Base-by-base conservation (phyloP, 257 asterid species). In the Gentiana macrophylla region DNA sequence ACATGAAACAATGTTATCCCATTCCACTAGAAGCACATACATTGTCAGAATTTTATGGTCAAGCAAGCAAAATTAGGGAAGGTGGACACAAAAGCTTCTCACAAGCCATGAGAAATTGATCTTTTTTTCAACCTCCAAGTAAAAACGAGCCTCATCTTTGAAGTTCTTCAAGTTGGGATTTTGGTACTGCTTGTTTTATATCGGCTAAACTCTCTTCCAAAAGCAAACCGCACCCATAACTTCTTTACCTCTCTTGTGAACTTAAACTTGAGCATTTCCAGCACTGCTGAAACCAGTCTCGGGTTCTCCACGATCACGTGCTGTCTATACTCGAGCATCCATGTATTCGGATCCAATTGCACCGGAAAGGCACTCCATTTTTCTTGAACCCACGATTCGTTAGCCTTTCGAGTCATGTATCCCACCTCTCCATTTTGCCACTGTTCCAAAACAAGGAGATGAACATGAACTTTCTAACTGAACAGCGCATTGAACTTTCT, bases 271-370 rank as follows among this genome's bases (percentile, higher is more conserved):
- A 83, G 59, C 67, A 84, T 74, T 56, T 80, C 67, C 12, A 77
- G 5, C 8, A 56, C 53, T 45, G 82, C 79, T 35, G 95, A 80
- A 65, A 79, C 43, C 44, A 79, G 65, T 55, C 74, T 76, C 36
- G 74, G 32, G 41, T 82, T 84, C 51, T 82, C 83, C 61, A 67
- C 13, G 2, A 87, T 43, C 53, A 76, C 65, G 44, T 79, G 66
- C 48, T 35, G 80, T 61, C 59, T 72, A 67, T 91, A 82, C 70
- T 91, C 96, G 32, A 87, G 61, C 32, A 91, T 75, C 98, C 98
- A 91, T 35, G 98, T 91, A 37, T 80, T 74, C 0, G 89, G 80
- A 73, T 87, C 96, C 24, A 87, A 62, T 50, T 84, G 96, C 59
- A 87, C 83, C 1, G 73, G 80, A 0, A 88, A 80, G 15, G 86